phyloP scores from a whole-genome alignment of 805 yeast species.

The Scheffersomyces ergatensis region DNA sequence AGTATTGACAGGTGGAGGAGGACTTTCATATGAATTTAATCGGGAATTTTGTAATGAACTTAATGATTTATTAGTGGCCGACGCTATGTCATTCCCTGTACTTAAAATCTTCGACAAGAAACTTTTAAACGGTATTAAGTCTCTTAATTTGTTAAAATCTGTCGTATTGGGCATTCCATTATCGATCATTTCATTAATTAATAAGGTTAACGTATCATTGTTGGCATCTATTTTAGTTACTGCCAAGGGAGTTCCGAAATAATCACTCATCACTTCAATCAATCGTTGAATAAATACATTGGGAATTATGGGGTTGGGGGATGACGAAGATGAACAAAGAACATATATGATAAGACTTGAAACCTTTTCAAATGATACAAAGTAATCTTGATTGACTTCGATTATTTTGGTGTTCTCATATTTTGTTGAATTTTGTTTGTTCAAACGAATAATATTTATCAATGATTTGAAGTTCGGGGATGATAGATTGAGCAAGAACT shows the following conservation, averaged over 20 bases:
- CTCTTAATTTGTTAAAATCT: constrained; percentile 68
- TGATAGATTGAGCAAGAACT: constrained; percentile 27
- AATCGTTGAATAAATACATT: constrained; percentile 50
- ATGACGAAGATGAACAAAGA: constrained; percentile 16
- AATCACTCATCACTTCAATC: constrained; percentile 52
- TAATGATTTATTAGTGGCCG: constrained; percentile 11
- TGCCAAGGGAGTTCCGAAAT: constrained; percentile 56
- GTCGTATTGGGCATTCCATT: constrained; percentile 71
- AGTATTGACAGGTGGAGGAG: not conserved
- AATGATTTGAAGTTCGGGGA: constrained; percentile 33
- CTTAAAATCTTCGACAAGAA: constrained; percentile 52
- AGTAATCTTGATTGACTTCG: constrained; percentile 28
- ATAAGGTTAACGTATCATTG: constrained; percentile 64
- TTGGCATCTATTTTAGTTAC: constrained; percentile 62
- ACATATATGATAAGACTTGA: constrained; percentile 25
- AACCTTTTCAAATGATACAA: constrained; percentile 19
- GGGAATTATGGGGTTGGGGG: constrained; percentile 51
- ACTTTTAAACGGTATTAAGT: constrained; percentile 64
- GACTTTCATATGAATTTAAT: not conserved
- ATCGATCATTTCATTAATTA: constrained; percentile 77
- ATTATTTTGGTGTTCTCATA: constrained; percentile 13
- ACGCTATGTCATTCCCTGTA: constrained; percentile 32
- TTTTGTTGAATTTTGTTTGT: not conserved
- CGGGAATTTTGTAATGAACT: not conserved
- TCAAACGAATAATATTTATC: not conserved